Evolutionary conservation across 345 rosid species (phyloP).

Genomic region (Murraya koenigii): DNA sequence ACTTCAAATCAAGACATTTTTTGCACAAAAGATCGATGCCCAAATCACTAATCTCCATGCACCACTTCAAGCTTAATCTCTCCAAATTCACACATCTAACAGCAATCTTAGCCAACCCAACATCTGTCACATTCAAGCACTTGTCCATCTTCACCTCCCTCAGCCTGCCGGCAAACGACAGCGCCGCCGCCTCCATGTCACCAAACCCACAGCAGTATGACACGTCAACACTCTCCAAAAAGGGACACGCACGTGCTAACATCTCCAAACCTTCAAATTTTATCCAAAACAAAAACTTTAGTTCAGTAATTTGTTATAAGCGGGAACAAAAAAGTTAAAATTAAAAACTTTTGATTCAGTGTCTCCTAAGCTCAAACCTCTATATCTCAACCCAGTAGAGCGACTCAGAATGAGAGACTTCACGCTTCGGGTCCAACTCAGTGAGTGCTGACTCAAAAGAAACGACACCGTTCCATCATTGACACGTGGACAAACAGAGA

Average conservation of each 20-base stretch:
- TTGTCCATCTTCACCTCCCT: constrained; percentile 80
- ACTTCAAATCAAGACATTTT: constrained; percentile 58
- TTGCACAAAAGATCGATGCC: constrained; percentile 85
- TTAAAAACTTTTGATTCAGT: not conserved
- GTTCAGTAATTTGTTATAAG: not conserved
- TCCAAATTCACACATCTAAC: constrained; percentile 60
- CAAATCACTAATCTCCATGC: constrained; percentile 82
- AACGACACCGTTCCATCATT: constrained; percentile 54
- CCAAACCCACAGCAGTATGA: constrained; percentile 73
- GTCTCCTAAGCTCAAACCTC: constrained; percentile 33
- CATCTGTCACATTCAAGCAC: constrained; percentile 74
- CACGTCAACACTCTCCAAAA: constrained; percentile 67
- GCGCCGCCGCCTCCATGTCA: constrained; percentile 83
- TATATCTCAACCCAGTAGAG: constrained; percentile 53
- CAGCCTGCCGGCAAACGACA: constrained; percentile 53
- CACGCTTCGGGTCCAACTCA: constrained; percentile 40
- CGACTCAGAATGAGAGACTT: constrained; percentile 58
- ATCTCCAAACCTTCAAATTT: constrained; percentile 50
- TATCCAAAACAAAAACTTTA: not conserved
- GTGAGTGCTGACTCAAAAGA: constrained; percentile 27
- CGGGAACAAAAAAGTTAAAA: not conserved
- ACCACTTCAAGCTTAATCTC: constrained; percentile 89
- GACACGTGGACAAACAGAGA: constrained; percentile 75
- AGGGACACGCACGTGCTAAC: constrained; percentile 49
- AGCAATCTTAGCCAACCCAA: constrained; percentile 84